Percentiles rank a stretch among this genome's conserved stretches.
These are phyloP conservation scores for Taiozyma sp. DNA, from an alignment of 1,139 yeast species.

Conservation along the genomic window DNA sequence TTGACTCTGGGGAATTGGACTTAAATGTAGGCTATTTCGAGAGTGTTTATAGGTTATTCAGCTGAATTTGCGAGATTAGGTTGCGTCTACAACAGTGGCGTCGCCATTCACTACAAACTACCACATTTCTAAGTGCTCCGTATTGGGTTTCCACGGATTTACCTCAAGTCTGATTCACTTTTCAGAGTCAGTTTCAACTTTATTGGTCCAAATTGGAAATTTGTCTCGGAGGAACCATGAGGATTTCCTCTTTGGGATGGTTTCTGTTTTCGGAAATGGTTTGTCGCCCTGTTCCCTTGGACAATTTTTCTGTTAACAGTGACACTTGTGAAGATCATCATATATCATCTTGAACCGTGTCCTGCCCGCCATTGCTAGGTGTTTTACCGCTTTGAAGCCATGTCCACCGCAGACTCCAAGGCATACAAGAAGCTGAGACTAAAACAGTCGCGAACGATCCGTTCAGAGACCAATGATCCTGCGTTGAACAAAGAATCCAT, in stretches of 20 bases:
- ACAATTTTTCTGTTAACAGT: background rate
- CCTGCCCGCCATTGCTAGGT: background rate
- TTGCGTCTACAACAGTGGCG: background rate
- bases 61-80: background rate
- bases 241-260: background rate
- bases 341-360: slow-evolving; percentile 24
- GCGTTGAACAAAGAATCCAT: slow-evolving; percentile 39
- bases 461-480: slow-evolving; percentile 34
- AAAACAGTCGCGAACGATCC: slow-evolving; percentile 20
- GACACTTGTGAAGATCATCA: slow-evolving; percentile 2
- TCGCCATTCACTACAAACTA: background rate
- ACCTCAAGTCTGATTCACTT: background rate
- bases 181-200: background rate
- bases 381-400: background rate
- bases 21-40: background rate
- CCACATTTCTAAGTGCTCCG: slow-evolving; percentile 17
- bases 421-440: slow-evolving; percentile 17
- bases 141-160: background rate
- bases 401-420: slow-evolving; percentile 13
- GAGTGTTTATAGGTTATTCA: background rate
- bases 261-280: background rate
- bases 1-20: slow-evolving; percentile 1
- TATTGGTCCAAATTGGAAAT: background rate
- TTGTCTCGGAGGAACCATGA: background rate
- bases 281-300: slow-evolving; percentile 16